Percentiles rank a stretch among this genome's conserved stretches.
Evolutionary conservation across 148 eudicot genomes (phyloP).

Genomic region (Camellia japonica): DNA sequence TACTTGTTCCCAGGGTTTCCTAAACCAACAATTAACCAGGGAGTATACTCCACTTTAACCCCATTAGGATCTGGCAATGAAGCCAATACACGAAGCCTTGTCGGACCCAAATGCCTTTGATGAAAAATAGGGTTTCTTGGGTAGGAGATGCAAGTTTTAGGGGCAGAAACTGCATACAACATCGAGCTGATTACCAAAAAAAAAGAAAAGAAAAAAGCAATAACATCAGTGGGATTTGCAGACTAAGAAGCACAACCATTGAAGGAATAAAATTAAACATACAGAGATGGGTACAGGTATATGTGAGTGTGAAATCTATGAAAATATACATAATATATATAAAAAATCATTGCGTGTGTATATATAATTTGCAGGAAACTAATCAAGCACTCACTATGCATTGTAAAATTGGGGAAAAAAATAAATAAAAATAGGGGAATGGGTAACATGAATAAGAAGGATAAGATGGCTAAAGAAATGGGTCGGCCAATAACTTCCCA

Average conservation of each 20-base stretch:
- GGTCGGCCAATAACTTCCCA: no score
- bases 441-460: no score
- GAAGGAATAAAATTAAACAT: background rate
- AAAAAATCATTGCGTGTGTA: no score
- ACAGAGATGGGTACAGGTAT: no score
- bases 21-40: constrained; percentile 93
- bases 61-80: constrained; percentile 43
- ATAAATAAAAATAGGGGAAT: no score
- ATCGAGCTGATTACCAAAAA: constrained; percentile 31
- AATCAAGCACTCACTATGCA: no score
- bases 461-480: no score
- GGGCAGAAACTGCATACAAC: constrained; percentile 53
- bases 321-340: no score
- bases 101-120: constrained; percentile 24
- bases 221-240: background rate
- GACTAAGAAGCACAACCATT: background rate
- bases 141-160: constrained; percentile 37
- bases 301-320: no score
- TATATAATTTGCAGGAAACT: no score
- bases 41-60: constrained; percentile 71
- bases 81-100: constrained; percentile 45
- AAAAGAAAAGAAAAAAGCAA: background rate
- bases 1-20: constrained; percentile 95
- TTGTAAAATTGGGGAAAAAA: no score
- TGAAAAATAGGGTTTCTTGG: constrained; percentile 35